Evolutionary conservation across 2,329 filamentous ascomycete species (phyloP), one percentile per base, ranked within the genome.

Genomic region (Talaromyces amestolkiae): DNA sequence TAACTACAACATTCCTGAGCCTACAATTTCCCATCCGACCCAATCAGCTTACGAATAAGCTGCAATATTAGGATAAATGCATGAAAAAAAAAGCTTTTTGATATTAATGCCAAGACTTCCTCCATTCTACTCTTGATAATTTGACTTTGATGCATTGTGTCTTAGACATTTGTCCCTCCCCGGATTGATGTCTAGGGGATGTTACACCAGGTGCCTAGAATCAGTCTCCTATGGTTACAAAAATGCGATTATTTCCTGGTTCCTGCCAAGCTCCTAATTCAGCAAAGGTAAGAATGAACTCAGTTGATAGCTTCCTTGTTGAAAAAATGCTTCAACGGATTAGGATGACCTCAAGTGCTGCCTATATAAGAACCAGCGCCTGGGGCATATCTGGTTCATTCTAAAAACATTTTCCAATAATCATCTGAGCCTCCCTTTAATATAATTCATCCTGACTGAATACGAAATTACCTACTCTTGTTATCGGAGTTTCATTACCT

Each of bases 151-250:
- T 37, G 53, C 53, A 56, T 37, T 22, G 9, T 56, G 53, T 56
- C 53, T 56, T 22, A 56, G 53, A 56, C 31, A 56, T 37, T 56
- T 24, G 19, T 56, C n/a, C 31, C n/a, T 56, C 53, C 33, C 53
- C 31, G 11, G 33, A 56, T 27, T 61, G 8, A 39, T 51, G 33
- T 22, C n/a, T 22, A 8, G 2, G 22, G 27, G 27, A 31, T 31
- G 45, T 51, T 24, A 61, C 43, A 17, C 24, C 19, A 33, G n/a
- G n/a, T 24, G 24, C 24, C 37, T 2, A 39, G 31, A 51, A 53
- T 39, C 59, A 53, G 59, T 61, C n/a, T 53, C 59, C 59, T 49
- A 61, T 61, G 59, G 45, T 35, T 61, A 61, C 59, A 61, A 19
- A 7, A 51, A 61, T 51, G 33, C 8, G 31, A 61, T 27, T 45